Percentiles rank a stretch among this genome's conserved stretches.
Conservation (phyloP, 202 grass and related monocot species). For the Panicum hallii region DNA sequence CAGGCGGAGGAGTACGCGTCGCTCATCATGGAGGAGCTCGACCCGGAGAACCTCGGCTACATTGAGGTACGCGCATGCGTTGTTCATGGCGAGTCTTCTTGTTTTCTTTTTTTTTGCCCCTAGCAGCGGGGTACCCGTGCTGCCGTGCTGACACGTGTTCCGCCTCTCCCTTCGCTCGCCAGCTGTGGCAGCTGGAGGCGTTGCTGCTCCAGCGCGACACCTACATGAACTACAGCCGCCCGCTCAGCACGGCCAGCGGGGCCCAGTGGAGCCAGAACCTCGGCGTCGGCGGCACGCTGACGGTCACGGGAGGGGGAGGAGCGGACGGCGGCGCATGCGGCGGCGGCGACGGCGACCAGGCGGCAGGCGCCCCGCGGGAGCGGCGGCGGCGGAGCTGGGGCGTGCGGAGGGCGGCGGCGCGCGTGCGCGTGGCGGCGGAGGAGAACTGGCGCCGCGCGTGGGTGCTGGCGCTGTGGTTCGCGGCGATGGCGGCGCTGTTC, state of each 20-base stretch:
- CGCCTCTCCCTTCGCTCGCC: background rate
- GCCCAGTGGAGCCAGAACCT: slow-evolving; percentile 97
- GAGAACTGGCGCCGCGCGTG: slow-evolving; percentile 91
- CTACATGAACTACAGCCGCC: slow-evolving; percentile 99
- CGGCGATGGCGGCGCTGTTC: slow-evolving; percentile 74
- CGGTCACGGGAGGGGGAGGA: background rate
- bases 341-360: background rate
- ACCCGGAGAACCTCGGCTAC: slow-evolving; percentile 97
- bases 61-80: slow-evolving; percentile 62
- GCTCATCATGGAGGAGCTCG: slow-evolving; percentile 99
- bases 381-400: slow-evolving; percentile 20
- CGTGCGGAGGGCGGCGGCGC: slow-evolving; percentile 36
- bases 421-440: slow-evolving; percentile 59
- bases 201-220: slow-evolving; percentile 96
- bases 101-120: background rate
- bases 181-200: slow-evolving; percentile 97
- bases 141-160: slow-evolving; percentile 41
- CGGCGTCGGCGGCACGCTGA: slow-evolving; percentile 32
- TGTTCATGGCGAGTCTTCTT: background rate
- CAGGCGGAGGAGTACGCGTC: slow-evolving; percentile 96
- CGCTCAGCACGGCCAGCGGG: slow-evolving; percentile 86
- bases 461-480: slow-evolving; percentile 80
- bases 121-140: background rate
- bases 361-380: background rate
- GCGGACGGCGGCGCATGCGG: background rate